Conservation (phyloP, 83 land plant genomes). For the Diphasiastrum complanatum region DNA sequence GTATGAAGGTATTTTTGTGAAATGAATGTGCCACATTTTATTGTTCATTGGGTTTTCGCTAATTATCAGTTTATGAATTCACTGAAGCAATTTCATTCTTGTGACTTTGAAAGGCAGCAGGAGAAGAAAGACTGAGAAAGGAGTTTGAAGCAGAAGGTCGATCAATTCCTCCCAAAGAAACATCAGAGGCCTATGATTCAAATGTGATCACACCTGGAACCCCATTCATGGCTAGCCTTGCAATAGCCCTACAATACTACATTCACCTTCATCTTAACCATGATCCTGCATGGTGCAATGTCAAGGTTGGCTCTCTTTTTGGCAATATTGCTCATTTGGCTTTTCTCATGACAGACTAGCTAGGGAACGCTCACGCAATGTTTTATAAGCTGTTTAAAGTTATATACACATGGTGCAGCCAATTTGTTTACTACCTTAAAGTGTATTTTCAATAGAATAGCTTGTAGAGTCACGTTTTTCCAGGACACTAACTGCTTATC, state of each 20-base stretch:
- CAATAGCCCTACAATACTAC: constrained; percentile 72
- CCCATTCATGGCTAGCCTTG: constrained; percentile 69
- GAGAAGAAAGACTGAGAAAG: constrained; percentile 60
- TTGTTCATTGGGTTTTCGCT: too few species aligned
- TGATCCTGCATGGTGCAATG: constrained; percentile 70
- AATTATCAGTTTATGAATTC: too few species aligned
- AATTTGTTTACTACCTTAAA: too few species aligned
- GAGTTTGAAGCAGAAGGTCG: constrained; percentile 80
- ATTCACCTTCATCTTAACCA: constrained; percentile 67
- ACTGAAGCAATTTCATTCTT: too few species aligned
- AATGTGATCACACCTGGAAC: constrained; percentile 94
- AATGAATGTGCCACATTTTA: too few species aligned
- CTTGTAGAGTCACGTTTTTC: too few species aligned
- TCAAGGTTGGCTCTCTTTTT: constrained; percentile 46
- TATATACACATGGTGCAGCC: too few species aligned
- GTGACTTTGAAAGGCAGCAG: constrained; percentile 49
- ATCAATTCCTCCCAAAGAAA: constrained; percentile 69
- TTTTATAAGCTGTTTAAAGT: not conserved
- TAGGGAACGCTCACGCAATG: not conserved
- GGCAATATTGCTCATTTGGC: not conserved
- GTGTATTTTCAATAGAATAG: too few species aligned
- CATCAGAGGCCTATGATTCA: constrained; percentile 60
- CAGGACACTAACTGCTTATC: too few species aligned
- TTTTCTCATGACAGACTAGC: not conserved
- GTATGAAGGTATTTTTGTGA: too few species aligned